Percentiles rank a stretch among this genome's conserved stretches.
These are phyloP conservation scores for Lactuca saligna DNA, from an alignment of 129 eudicot genomes.

Conservation along the genomic window DNA sequence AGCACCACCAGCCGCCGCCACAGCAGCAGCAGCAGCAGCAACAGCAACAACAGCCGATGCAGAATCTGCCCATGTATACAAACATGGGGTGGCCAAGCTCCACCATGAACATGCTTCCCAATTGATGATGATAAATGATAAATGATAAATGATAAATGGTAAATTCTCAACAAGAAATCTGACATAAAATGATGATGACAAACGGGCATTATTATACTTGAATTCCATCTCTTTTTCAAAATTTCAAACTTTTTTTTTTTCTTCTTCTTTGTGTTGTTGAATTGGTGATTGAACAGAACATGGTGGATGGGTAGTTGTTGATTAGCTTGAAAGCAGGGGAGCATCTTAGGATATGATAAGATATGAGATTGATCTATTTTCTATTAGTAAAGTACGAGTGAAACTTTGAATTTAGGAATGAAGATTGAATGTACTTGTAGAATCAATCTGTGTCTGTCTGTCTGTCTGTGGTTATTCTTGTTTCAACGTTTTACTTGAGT, in stretches of 20 bases:
- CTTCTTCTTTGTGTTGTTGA: slow-evolving; percentile 2
- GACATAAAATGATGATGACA: slow-evolving; percentile 17
- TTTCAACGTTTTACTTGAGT: background rate
- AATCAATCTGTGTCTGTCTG: slow-evolving; percentile 4
- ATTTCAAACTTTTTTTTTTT: background rate
- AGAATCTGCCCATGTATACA: slow-evolving; percentile 55
- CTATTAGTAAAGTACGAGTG: slow-evolving; percentile 22
- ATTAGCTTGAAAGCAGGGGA: slow-evolving; percentile 12
- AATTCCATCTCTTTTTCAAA: slow-evolving; percentile 5
- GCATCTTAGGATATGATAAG: no score
- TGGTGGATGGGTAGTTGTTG: slow-evolving; percentile 13
- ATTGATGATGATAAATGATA: slow-evolving; percentile 20
- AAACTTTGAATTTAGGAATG: slow-evolving; percentile 15
- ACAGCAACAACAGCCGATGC: slow-evolving; percentile 35
- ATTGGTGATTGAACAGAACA: background rate
- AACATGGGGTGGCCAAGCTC: slow-evolving; percentile 68
- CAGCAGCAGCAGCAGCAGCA: slow-evolving; percentile 33
- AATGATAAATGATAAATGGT: slow-evolving; percentile 1
- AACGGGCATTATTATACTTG: slow-evolving; percentile 18
- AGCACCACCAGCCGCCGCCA: background rate
- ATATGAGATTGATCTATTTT: background rate
- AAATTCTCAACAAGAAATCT: slow-evolving; percentile 19
- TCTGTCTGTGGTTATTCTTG: slow-evolving; percentile 3
- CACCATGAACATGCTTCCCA: slow-evolving; percentile 56
- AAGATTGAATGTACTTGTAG: slow-evolving; percentile 14